Evolutionary conservation across 2,329 filamentous ascomycete genomes (phyloP), one percentile per base, ranked within the genome.

Genomic region (Hypomyces rosellus): DNA sequence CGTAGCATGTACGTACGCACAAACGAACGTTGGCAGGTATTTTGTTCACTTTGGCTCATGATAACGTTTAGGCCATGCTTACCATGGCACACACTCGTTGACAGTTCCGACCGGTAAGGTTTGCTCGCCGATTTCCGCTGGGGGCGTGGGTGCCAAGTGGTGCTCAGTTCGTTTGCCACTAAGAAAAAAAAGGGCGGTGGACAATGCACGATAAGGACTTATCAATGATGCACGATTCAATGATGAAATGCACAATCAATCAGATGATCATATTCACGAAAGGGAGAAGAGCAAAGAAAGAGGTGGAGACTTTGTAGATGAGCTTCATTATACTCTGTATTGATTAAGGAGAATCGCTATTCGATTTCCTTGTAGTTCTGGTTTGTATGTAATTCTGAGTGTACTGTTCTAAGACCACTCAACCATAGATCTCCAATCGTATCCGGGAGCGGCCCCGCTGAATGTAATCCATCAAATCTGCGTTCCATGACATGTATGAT

Each of bases 401-500:
- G 18, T 18, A 18, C 39, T 22, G 13, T 42, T 18, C 39, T 13
- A 14, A 15, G 39, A 20, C 39, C 39, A 42, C 39, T 42, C 39
- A 16, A 42, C 39, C 39, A 42, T 42, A 38, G 36, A 38, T 38
- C 36, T 38, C 36, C 16, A n/a, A n/a, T 38, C 14, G 13, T 38
- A 38, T 38, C 36, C 16, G 39, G 39, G 39, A 42, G 39, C 18
- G 39, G 39, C 39, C 39, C 39, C 18, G 15, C 39, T 12, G 20
- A 42, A 9, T 18, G 39, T 42, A 22, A 16, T 42, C 15, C 14
- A 18, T 20, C 39, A 42, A 40, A 48, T 48, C 40, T 48, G 34
- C 40, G 39, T 34, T 34, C 47, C 39, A 42, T 11, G 18, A 42
- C 42, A 34, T 48, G 45, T 51, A 51, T 51, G 45, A 34, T 34